These are phyloP conservation scores for Penicillium steckii DNA, from an alignment of 495 filamentous ascomycete genomes.

Conservation along the genomic window DNA sequence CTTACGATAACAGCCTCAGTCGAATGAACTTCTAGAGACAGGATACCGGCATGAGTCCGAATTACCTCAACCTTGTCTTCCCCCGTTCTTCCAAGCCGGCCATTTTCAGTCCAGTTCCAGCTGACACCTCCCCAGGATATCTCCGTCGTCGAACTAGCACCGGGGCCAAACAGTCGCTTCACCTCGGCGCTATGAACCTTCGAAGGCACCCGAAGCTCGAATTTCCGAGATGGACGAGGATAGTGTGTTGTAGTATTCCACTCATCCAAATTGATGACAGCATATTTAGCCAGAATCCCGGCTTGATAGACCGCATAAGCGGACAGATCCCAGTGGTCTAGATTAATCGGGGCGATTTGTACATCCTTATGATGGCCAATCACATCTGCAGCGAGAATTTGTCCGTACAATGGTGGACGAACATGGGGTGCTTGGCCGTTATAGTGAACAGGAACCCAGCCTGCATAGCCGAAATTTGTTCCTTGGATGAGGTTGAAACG, in stretches of 20 bases:
- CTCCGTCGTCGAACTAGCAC: constrained; percentile 7
- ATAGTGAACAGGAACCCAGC: constrained; percentile 9
- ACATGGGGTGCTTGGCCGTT: constrained; percentile 11
- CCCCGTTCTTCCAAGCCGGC: constrained; percentile 8
- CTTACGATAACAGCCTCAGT: constrained; percentile 11
- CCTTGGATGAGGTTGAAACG: constrained; percentile 21
- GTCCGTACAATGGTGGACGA: constrained; percentile 13
- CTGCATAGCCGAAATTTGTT: constrained; percentile 18
- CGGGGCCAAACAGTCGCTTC: constrained; percentile 9
- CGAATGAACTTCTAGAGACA: neutral
- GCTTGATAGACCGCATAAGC: constrained; percentile 16
- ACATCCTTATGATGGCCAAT: constrained; percentile 11
- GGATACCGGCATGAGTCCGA: neutral
- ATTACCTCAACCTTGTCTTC: neutral
- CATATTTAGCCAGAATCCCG: constrained; percentile 8
- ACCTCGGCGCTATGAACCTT: constrained; percentile 4
- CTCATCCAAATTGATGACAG: constrained; percentile 18
- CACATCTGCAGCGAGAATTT: constrained; percentile 13
- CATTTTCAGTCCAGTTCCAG: constrained; percentile 18
- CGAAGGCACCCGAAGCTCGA: constrained; percentile 4
- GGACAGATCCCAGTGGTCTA: constrained; percentile 7
- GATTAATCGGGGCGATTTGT: constrained; percentile 9
- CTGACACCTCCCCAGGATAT: constrained; percentile 15
- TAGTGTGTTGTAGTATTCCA: constrained; percentile 17
- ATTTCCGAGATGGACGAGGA: constrained; percentile 5